Evolutionary conservation across 2,329 filamentous ascomycete genomes (phyloP), one percentile per base, ranked within the genome.

Genomic region (Cadophora luteo-olivacea): DNA sequence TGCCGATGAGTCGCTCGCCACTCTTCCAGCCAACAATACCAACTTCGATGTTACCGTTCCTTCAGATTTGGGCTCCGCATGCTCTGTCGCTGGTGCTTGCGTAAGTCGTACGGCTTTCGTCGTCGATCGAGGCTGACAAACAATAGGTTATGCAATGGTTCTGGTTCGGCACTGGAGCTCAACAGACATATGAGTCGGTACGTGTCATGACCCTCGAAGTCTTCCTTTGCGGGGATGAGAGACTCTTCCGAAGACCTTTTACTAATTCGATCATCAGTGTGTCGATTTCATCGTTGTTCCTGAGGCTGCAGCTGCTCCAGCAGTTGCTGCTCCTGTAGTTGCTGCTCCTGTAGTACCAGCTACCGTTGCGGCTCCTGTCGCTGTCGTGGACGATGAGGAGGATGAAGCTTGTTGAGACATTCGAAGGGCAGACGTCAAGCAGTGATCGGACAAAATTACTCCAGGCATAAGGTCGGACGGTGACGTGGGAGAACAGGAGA

Each of bases 41-140:
- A 78, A 79, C 69, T 88, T 87, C 78, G 79, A 79, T 73, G 79
- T 88, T 75, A 87, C 82, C 58, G 85, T 88, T 73, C 86, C 86
- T 4, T 73, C 71, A 51, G 80, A 83, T 71, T 77, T 87, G 64
- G 77, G 84, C 70, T 86, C 84, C 74, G 73, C 58, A 67, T 75
- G 75, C 72, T 51, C 71, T 19, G 25, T 69, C n/a, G 65, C 71
- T 14, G 74, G 73, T 24, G 68, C 65, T 65, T 75, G 74, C 58
- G 74, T 75, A 72, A 68, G 73, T 73, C 45, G 29, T 33, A 14
- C 22, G 4, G 4, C 6, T 36, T 7, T 11, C 0, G 22, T 58
- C 25, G 51, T 8, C 22, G 5, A 8, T 51, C 38, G 29, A 80
- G 38, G 81, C 77, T 22, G 25, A 63, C 80, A 29, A 83, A 83